These are phyloP conservation scores for Blepharisma stoltei DNA, from an alignment of 73 alveolate genomes.

Conservation along the genomic window DNA sequence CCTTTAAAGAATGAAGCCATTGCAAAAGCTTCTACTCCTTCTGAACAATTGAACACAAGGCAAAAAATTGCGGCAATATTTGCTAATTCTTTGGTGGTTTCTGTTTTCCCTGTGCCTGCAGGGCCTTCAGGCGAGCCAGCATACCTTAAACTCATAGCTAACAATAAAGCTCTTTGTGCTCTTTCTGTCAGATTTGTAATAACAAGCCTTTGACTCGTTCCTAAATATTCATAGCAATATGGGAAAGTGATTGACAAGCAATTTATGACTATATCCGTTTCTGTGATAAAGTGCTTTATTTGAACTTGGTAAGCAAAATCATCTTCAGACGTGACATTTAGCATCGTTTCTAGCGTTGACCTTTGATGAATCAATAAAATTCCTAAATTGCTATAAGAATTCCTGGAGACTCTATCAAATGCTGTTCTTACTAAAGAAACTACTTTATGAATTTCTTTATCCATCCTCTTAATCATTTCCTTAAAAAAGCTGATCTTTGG, in stretches of 20 bases:
- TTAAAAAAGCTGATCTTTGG: neutral
- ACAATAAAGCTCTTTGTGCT: conserved; percentile 75
- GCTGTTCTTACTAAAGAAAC: conserved; percentile 15
- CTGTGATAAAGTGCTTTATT: conserved; percentile 67
- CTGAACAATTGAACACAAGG: conserved; percentile 79
- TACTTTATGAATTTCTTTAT: conserved; percentile 5
- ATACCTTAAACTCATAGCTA: conserved; percentile 71
- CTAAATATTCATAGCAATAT: conserved; percentile 97
- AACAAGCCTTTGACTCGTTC: conserved; percentile 91
- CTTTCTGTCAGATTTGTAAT: conserved; percentile 84
- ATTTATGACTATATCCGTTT: conserved; percentile 51
- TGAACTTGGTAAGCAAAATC: conserved; percentile 79
- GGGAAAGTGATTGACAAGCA: conserved; percentile 66
- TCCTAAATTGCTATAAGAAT: conserved; percentile 8
- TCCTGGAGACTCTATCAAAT: neutral
- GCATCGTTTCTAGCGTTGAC: neutral
- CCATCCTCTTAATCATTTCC: neutral
- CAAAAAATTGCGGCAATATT: conserved; percentile 86
- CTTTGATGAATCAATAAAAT: neutral
- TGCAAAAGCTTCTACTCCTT: conserved; percentile 68
- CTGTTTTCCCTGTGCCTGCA: conserved; percentile 92
- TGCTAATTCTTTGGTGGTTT: conserved; percentile 98
- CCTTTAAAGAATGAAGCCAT: conserved; percentile 99
- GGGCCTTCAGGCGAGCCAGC: conserved; percentile 88
- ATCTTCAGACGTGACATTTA: conserved; percentile 45